A percentile compares a stretch with the other conserved stretches of the same genome.
Evolutionary conservation across 1,139 yeast species (phyloP).

Genomic region (Pichia sp.): DNA sequence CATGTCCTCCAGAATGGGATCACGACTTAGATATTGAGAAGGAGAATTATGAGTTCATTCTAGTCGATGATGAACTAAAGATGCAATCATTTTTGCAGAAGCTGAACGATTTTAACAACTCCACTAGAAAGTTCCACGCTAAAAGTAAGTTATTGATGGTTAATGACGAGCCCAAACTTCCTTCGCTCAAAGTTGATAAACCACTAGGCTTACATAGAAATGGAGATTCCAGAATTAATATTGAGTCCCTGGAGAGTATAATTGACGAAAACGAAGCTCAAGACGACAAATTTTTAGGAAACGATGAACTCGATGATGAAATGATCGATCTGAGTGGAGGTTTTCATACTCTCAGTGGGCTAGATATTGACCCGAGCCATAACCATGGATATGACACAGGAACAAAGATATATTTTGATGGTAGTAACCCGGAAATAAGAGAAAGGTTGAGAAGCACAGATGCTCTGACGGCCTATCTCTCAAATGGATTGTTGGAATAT

Average conservation of each 20-base stretch:
- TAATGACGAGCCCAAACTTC: conserved; percentile 3
- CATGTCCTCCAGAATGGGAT: conserved; percentile 26
- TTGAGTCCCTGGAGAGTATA: conserved; percentile 14
- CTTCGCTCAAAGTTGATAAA: conserved; percentile 3
- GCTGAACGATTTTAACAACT: conserved; percentile 18
- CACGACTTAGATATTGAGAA: conserved; percentile 18
- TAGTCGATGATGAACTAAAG: conserved; percentile 24
- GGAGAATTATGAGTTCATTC: conserved; percentile 24
- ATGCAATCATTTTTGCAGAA: conserved; percentile 17
- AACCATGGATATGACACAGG: conserved; percentile 10
- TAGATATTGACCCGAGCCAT: not conserved
- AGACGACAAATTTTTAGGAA: conserved; percentile 6
- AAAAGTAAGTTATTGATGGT: conserved; percentile 2
- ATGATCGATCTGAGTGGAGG: conserved; percentile 13
- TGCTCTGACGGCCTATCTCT: conserved; percentile 10
- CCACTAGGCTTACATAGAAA: conserved; percentile 22
- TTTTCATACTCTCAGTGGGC: conserved; percentile 4
- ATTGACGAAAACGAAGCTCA: conserved; percentile 13
- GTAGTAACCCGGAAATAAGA: not conserved
- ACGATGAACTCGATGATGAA: conserved; percentile 6
- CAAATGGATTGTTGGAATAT: conserved; percentile 23
- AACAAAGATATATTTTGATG: conserved; percentile 3
- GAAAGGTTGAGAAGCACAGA: conserved; percentile 2
- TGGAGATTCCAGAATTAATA: not conserved
- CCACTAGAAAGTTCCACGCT: not conserved